Evolutionary conservation across 306 rosid genomes (phyloP).

Genomic region (Argentina anserina): DNA sequence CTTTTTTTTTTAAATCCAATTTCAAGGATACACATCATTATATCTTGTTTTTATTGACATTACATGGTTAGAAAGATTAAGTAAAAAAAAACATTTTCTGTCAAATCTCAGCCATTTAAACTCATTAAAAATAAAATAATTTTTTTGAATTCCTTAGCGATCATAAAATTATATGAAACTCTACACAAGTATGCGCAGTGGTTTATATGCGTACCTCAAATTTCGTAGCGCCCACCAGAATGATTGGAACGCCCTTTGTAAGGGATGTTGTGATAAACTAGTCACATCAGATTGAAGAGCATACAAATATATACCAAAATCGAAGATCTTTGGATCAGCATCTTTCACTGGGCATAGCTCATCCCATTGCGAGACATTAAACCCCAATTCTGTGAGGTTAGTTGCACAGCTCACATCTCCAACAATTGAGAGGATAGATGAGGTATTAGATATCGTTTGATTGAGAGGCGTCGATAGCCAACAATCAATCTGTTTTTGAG

Average conservation of each 20-base stretch:
- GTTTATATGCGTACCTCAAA: not conserved
- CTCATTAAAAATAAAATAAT: not conserved
- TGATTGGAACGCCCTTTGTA: not conserved
- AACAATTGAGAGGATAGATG: too few species aligned
- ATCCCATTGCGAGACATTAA: not conserved
- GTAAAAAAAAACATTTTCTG: not conserved
- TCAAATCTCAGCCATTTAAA: too few species aligned
- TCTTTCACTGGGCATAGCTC: not conserved
- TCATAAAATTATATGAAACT: too few species aligned
- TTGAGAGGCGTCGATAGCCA: too few species aligned
- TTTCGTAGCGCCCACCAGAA: constrained; percentile 2
- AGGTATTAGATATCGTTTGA: too few species aligned
- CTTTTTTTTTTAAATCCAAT: too few species aligned
- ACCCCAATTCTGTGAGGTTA: not conserved
- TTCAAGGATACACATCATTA: too few species aligned
- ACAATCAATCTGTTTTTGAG: not conserved
- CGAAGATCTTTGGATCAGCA: not conserved
- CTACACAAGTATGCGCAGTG: too few species aligned
- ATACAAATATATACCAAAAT: not conserved
- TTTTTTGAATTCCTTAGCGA: too few species aligned
- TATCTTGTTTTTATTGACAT: too few species aligned
- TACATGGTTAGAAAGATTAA: too few species aligned
- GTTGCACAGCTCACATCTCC: not conserved
- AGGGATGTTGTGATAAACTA: not conserved
- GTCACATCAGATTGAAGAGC: not conserved